Evolutionary conservation across 208 protist species (phyloP).

Genomic region (Acanthamoeba triangularis): DNA sequence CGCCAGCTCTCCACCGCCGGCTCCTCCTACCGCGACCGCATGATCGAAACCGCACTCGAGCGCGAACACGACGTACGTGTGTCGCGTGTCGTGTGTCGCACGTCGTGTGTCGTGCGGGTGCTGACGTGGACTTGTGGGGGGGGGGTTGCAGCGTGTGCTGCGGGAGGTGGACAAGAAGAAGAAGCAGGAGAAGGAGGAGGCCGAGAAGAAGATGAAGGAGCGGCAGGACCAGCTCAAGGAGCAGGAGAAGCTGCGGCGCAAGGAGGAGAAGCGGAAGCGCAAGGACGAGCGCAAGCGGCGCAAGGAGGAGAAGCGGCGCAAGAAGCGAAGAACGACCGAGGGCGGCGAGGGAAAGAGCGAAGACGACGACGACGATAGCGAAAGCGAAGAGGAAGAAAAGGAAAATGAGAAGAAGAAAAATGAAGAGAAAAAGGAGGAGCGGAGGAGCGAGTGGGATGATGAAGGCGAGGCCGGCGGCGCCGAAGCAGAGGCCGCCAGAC

Average conservation of each 20-base stretch:
- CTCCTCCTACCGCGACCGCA: constrained; percentile 51
- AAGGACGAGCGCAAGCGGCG: constrained; percentile 31
- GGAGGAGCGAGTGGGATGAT: constrained; percentile 28
- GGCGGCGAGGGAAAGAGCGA: constrained; percentile 1
- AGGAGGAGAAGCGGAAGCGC: constrained; percentile 56
- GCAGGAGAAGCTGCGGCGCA: constrained; percentile 28
- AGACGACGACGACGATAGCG: not conserved
- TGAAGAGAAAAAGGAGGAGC: not conserved
- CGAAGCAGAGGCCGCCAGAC: not conserved
- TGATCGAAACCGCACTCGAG: constrained; percentile 68
- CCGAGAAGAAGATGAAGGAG: constrained; percentile 62
- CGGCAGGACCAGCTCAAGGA: constrained; percentile 52
- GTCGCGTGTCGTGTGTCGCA: not conserved
- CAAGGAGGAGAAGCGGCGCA: constrained; percentile 70
- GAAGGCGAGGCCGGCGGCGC: not conserved
- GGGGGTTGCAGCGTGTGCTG: constrained; percentile 41
- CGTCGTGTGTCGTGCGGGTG: not conserved
- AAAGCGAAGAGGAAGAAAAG: not conserved
- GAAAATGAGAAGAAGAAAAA: not conserved
- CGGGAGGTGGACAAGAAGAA: constrained; percentile 77
- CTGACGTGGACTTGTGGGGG: not conserved
- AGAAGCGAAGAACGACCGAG: not conserved
- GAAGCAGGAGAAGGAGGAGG: constrained; percentile 74
- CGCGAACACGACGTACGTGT: constrained; percentile 53
- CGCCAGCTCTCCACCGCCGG: constrained; percentile 32